Evolutionary conservation across 2,329 filamentous ascomycete species (phyloP).

Genomic region (Talaromyces verruculosus): DNA sequence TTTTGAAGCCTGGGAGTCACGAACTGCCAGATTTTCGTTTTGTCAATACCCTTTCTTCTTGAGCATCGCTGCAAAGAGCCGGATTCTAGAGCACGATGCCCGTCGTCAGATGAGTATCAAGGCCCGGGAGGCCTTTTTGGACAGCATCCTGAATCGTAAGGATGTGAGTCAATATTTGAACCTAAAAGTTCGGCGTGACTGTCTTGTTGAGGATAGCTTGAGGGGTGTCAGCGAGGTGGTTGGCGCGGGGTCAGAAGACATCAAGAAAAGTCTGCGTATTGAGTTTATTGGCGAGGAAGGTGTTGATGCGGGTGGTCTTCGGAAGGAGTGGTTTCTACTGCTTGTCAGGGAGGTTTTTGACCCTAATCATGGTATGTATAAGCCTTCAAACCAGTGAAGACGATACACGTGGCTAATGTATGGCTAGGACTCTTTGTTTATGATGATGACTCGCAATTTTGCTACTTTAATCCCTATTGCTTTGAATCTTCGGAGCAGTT

Average conservation of each 20-base stretch:
- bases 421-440: slow-evolving; percentile 79
- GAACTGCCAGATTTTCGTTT: slow-evolving; percentile 73
- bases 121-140: slow-evolving; percentile 85
- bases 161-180: slow-evolving; percentile 75
- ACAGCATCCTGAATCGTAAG: slow-evolving; percentile 75
- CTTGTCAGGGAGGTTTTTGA: slow-evolving; percentile 88
- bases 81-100: slow-evolving; percentile 84
- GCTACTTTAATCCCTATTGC: slow-evolving; percentile 88
- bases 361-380: slow-evolving; percentile 72
- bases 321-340: slow-evolving; percentile 93
- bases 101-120: slow-evolving; percentile 85
- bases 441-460: slow-evolving; percentile 84
- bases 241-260: slow-evolving; percentile 74
- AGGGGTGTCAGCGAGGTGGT: slow-evolving; percentile 82
- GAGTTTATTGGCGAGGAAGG: slow-evolving; percentile 87
- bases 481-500: slow-evolving; percentile 92
- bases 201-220: slow-evolving; percentile 83
- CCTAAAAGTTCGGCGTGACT: slow-evolving; percentile 76
- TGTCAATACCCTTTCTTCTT: slow-evolving; percentile 91
- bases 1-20: slow-evolving; percentile 83
- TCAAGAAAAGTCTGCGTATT: slow-evolving; percentile 86
- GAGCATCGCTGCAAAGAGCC: slow-evolving; percentile 89
- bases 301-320: slow-evolving; percentile 81
- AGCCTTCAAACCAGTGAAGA: neutral
- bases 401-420: neutral